Percentiles rank a stretch among this genome's conserved stretches.
These are phyloP conservation scores for Herpetomonas samuelpessoai DNA, from an alignment of 208 protist species.

Conservation along the genomic window DNA sequence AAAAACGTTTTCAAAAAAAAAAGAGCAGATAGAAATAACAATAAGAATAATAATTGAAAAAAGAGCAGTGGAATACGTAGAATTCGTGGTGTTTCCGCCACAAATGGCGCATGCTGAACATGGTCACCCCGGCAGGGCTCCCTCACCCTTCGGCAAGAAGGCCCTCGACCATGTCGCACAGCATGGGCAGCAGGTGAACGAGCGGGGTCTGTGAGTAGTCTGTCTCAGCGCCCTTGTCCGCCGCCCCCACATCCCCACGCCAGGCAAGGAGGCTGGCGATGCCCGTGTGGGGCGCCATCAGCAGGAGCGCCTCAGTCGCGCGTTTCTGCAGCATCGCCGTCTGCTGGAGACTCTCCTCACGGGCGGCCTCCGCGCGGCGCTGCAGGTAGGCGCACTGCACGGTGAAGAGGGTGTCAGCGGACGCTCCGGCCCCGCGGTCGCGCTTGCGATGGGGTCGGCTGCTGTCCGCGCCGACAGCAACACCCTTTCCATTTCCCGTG, in stretches of 20 bases:
- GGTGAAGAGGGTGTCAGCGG: conserved; percentile 19
- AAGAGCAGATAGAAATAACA: conserved; percentile 3
- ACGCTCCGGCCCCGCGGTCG: background rate
- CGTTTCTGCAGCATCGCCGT: conserved; percentile 22
- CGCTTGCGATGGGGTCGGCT: background rate
- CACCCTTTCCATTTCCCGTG: too few species aligned
- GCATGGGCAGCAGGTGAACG: conserved; percentile 33
- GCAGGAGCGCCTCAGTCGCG: conserved; percentile 23
- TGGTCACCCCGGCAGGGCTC: too few species aligned
- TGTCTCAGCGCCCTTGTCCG: conserved; percentile 14
- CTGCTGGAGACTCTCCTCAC: conserved; percentile 20
- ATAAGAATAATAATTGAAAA: background rate
- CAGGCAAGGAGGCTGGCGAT: conserved; percentile 31
- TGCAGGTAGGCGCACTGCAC: conserved; percentile 30
- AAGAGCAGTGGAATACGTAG: background rate
- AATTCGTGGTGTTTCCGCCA: too few species aligned
- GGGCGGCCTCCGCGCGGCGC: conserved; percentile 16
- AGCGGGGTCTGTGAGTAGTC: conserved; percentile 15
- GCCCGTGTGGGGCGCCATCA: conserved; percentile 27
- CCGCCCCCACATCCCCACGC: too few species aligned
- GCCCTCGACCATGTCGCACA: conserved; percentile 27
- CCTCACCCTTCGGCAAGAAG: conserved; percentile 26
- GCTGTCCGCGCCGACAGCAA: too few species aligned
- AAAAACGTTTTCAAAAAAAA: conserved; percentile 7
- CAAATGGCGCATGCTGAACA: too few species aligned